Evolutionary conservation across 495 filamentous ascomycete genomes (phyloP).

Genomic region (Aspergillus hancockii): DNA sequence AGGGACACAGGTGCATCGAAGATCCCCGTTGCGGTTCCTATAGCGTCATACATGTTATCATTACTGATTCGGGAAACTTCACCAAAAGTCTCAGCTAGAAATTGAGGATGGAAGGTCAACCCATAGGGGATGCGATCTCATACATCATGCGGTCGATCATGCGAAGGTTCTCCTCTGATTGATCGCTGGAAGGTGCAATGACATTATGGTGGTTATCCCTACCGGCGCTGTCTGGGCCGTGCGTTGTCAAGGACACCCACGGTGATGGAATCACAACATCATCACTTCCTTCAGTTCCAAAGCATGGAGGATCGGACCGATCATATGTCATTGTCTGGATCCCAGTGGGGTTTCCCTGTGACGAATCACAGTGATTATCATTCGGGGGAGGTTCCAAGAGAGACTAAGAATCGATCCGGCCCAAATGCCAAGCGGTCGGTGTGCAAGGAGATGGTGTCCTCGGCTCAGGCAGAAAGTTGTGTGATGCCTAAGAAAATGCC

Average conservation of each 20-base stretch:
- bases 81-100: not conserved
- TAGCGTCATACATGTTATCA: not conserved
- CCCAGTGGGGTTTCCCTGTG: not conserved
- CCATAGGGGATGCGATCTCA: not conserved
- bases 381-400: not conserved
- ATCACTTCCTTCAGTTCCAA: not conserved
- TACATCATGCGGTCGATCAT: not conserved
- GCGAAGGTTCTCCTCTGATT: not conserved
- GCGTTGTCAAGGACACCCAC: not conserved
- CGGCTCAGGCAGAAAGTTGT: not conserved
- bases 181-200: not conserved
- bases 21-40: not conserved
- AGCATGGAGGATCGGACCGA: not conserved
- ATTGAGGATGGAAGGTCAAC: not conserved
- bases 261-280: not conserved
- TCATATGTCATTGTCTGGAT: conserved; percentile 2
- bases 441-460: conserved; percentile 2
- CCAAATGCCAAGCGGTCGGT: conserved; percentile 5
- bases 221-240: not conserved
- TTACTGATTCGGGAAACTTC: no score
- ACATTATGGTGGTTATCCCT: not conserved
- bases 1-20: not conserved
- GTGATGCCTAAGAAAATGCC: not conserved
- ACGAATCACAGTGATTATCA: not conserved
- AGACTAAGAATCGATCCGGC: not conserved